Conservation (phyloP, 306 rosid species). For the Vigna radiata region DNA sequence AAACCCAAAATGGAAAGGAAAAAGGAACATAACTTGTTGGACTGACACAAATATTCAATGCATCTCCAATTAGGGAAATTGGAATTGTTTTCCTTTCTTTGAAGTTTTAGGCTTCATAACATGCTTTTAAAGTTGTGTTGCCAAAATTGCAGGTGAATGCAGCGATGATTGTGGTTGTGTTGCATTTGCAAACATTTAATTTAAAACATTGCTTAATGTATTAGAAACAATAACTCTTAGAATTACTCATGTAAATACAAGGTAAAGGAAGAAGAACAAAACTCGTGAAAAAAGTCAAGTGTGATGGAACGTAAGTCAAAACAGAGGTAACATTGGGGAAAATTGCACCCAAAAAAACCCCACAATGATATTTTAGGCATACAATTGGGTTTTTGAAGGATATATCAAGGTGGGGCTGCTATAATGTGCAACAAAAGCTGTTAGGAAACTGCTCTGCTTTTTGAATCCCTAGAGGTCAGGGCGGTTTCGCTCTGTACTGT, state of each 20-base stretch:
- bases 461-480: not conserved
- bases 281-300: too few relatives aligned
- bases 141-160: slow-evolving; percentile 18
- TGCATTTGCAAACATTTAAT: not conserved
- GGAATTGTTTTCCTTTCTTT: slow-evolving; percentile 4
- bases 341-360: not conserved
- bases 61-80: slow-evolving; percentile 17
- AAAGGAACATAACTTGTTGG: slow-evolving; percentile 17
- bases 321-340: not conserved
- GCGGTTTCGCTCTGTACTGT: not conserved
- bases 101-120: slow-evolving; percentile 19
- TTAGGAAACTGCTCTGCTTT: not conserved
- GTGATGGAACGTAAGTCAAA: not conserved
- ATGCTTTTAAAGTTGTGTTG: not conserved
- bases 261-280: too few relatives aligned
- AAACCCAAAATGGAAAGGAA: not conserved
- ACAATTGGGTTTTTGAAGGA: not conserved
- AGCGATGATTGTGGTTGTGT: not conserved
- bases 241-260: too few relatives aligned
- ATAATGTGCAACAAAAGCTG: not conserved
- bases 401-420: not conserved
- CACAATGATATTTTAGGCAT: not conserved
- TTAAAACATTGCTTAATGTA: not conserved
- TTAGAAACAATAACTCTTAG: not conserved
- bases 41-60: slow-evolving; percentile 14